phyloP scores from a whole-genome alignment of 2,329 filamentous ascomycete genomes.

The Alternaria tenuissima region DNA sequence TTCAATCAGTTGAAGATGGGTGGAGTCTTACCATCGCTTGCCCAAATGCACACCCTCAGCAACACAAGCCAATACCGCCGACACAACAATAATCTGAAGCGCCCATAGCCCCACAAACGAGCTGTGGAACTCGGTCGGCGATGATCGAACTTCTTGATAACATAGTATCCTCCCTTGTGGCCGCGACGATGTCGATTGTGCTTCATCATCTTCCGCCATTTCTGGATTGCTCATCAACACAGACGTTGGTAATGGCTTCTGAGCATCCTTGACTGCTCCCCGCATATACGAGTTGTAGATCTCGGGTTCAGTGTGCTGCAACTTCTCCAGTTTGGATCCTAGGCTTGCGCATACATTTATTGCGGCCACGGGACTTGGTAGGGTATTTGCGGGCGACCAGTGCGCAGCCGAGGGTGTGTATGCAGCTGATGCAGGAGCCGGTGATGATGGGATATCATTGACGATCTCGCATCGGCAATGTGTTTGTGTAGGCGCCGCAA shows the following conservation, averaged over 20 bases:
- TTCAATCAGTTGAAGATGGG: background rate
- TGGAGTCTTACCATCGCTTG: constrained; percentile 27
- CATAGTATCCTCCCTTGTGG: constrained; percentile 32
- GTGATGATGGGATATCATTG: constrained; percentile 10
- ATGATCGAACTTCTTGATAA: background rate
- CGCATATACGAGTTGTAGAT: constrained; percentile 37
- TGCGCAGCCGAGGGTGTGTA: constrained; percentile 32
- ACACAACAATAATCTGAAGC: constrained; percentile 38
- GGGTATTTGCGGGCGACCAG: constrained; percentile 29
- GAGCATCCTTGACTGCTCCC: constrained; percentile 10
- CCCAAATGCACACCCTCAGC: constrained; percentile 36
- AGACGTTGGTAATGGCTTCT: constrained; percentile 30
- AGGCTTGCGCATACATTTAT: constrained; percentile 33
- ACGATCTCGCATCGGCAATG: constrained; percentile 43
- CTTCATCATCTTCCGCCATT: background rate
- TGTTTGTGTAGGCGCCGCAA: constrained; percentile 35
- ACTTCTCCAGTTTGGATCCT: constrained; percentile 36
- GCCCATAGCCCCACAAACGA: constrained; percentile 36
- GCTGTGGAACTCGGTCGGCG: constrained; percentile 29
- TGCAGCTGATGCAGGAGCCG: constrained; percentile 12
- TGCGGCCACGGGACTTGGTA: constrained; percentile 17
- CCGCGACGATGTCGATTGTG: constrained; percentile 11
- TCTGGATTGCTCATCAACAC: constrained; percentile 20
- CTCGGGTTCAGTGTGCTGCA: constrained; percentile 35
- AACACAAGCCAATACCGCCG: constrained; percentile 38